Conservation (phyloP, 176 grass and related monocot genomes). For the Triticum monococcum region DNA sequence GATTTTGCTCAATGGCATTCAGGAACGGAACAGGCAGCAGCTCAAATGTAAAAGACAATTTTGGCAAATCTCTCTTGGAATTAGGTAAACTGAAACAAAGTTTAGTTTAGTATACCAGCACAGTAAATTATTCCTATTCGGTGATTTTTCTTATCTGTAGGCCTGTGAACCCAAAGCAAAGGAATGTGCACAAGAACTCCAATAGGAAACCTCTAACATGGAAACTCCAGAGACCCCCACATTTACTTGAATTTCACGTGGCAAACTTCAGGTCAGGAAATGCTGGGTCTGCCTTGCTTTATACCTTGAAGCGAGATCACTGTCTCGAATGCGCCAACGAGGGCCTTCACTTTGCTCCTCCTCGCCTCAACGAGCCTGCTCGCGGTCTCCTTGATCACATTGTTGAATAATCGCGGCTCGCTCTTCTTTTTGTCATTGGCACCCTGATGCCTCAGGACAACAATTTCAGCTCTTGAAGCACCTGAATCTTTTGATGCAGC, state of each 20-base stretch:
- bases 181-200: neutral
- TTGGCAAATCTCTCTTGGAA: neutral
- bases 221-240: neutral
- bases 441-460: slow-evolving; percentile 55
- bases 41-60: neutral
- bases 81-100: neutral
- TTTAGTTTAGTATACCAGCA: neutral
- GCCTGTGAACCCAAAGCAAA: slow-evolving; percentile 1
- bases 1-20: neutral
- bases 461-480: slow-evolving; percentile 12
- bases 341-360: slow-evolving; percentile 82
- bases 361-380: slow-evolving; percentile 57
- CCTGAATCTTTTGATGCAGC: neutral
- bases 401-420: slow-evolving; percentile 46
- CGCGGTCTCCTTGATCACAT: slow-evolving; percentile 68
- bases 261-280: neutral
- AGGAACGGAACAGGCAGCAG: neutral
- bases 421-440: slow-evolving; percentile 39
- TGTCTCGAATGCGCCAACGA: slow-evolving; percentile 71
- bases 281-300: slow-evolving; percentile 26
- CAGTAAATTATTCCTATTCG: neutral
- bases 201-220: neutral
- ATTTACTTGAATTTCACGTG: neutral
- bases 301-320: slow-evolving; percentile 68
- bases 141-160: neutral